A percentile compares a stretch with the other conserved stretches of the same genome.
Conservation (phyloP, 2,329 filamentous ascomycete genomes). For the Colletotrichum costaricense region DNA sequence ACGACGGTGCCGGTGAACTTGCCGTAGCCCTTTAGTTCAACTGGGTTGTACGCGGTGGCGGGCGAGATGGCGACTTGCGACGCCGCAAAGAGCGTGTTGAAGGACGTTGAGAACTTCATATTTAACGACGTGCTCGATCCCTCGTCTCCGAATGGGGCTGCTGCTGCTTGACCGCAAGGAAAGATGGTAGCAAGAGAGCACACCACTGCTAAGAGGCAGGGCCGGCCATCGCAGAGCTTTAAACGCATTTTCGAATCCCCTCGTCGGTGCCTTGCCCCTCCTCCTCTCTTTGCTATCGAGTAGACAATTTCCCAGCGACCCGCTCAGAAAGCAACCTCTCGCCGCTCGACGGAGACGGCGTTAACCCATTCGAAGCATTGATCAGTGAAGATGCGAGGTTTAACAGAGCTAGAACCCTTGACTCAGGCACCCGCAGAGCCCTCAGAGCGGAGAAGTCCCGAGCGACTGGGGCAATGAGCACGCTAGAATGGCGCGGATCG, state of each 20-base stretch:
- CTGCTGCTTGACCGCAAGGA: constrained; percentile 8
- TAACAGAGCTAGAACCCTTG: background rate
- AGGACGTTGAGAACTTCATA: constrained; percentile 25
- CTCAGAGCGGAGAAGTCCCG: constrained; percentile 11
- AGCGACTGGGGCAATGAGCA: background rate
- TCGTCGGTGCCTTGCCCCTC: background rate
- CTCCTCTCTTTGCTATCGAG: background rate
- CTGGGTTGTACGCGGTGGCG: constrained; percentile 30
- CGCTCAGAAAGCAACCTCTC: constrained; percentile 8
- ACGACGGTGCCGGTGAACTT: constrained; percentile 51
- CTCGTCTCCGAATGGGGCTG: constrained; percentile 3
- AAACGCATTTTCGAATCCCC: constrained; percentile 6
- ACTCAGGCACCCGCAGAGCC: background rate
- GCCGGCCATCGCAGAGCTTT: constrained; percentile 4
- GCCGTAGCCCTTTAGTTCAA: constrained; percentile 51
- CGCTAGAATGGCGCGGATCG: constrained; percentile 17
- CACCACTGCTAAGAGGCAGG: background rate
- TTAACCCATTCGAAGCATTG: background rate
- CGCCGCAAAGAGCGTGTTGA: constrained; percentile 21
- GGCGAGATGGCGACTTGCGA: constrained; percentile 22
- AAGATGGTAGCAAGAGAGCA: constrained; percentile 14
- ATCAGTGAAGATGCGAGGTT: background rate
- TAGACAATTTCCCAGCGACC: constrained; percentile 15
- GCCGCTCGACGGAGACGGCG: background rate
- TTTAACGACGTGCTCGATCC: background rate